Evolutionary conservation across 768 basidiomycete genomes (phyloP).

Genomic region (Lactarius deliciosus): DNA sequence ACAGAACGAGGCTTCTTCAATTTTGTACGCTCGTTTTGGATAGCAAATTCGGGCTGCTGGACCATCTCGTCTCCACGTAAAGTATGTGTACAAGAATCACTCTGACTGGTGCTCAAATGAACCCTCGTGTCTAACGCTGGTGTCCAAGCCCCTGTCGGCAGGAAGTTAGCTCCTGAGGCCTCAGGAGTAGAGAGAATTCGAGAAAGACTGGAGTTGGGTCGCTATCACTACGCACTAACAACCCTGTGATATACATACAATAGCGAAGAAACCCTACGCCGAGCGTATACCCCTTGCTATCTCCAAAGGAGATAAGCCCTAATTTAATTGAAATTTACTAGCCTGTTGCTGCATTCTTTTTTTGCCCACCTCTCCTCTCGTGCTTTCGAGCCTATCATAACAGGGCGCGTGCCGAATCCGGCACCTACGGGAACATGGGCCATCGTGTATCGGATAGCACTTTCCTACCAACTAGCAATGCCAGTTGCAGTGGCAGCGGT

Average conservation of each 20-base stretch:
- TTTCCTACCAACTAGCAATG: not conserved
- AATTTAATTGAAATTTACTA: not conserved
- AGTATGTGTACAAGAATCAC: not conserved
- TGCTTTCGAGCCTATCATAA: not conserved
- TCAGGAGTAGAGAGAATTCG: not conserved
- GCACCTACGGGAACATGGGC: no score
- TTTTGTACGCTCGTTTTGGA: not conserved
- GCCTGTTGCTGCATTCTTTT: slow-evolving; percentile 9
- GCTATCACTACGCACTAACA: not conserved
- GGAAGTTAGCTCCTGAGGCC: not conserved
- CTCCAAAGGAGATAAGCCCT: slow-evolving; percentile 14
- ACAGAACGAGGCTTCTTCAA: not conserved
- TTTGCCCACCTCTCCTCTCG: not conserved
- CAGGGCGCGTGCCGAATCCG: not conserved
- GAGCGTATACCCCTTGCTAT: not conserved
- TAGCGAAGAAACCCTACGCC: slow-evolving; percentile 6
- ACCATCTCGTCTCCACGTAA: not conserved
- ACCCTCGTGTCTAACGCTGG: not conserved
- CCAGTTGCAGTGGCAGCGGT: not conserved
- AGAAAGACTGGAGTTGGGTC: not conserved
- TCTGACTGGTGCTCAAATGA: not conserved
- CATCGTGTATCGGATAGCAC: not conserved
- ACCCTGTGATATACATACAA: not conserved
- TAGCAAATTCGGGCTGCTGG: not conserved
- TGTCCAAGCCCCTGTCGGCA: not conserved